These are phyloP conservation scores for Metschnikowia continentalis DNA, from an alignment of 805 yeast species.

Conservation along the genomic window DNA sequence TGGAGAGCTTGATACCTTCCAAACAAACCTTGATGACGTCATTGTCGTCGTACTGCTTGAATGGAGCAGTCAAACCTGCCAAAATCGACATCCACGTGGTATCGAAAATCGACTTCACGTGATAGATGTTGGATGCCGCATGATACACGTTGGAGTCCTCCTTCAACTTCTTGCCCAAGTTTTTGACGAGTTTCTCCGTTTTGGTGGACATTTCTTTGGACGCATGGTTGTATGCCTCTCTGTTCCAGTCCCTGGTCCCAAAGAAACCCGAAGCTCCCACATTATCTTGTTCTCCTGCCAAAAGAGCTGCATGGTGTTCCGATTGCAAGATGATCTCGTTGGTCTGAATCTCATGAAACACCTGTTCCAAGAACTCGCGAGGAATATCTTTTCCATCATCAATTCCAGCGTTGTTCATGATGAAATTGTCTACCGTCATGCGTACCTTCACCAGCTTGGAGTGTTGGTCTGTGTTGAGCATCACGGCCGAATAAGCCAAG, in stretches of 20 bases:
- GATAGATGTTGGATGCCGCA: constrained; percentile 82
- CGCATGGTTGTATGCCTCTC: constrained; percentile 88
- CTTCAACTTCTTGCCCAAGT: constrained; percentile 48
- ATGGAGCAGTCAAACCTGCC: constrained; percentile 92
- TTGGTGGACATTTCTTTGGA: constrained; percentile 87
- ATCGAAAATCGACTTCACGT: constrained; percentile 89
- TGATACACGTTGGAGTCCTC: constrained; percentile 54
- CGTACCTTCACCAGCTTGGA: constrained; percentile 79
- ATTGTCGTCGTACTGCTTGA: constrained; percentile 78
- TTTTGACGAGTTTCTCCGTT: constrained; percentile 78
- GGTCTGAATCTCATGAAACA: constrained; percentile 71
- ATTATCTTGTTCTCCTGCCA: constrained; percentile 53
- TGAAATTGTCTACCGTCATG: constrained; percentile 85
- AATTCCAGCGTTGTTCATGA: constrained; percentile 84
- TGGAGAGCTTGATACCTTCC: constrained; percentile 81
- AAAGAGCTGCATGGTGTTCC: constrained; percentile 88
- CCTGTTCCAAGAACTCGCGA: constrained; percentile 59
- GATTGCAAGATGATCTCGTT: constrained; percentile 89
- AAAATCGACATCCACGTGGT: constrained; percentile 95
- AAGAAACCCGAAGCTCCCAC: constrained; percentile 47
- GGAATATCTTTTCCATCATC: constrained; percentile 88
- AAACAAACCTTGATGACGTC: constrained; percentile 66
- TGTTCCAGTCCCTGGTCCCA: constrained; percentile 61
- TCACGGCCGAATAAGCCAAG: constrained; percentile 83
- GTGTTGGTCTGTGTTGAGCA: constrained; percentile 94